Evolutionary conservation across 2,329 filamentous ascomycete genomes (phyloP).

Genomic region (Aspergillus pseudoviridinutans): DNA sequence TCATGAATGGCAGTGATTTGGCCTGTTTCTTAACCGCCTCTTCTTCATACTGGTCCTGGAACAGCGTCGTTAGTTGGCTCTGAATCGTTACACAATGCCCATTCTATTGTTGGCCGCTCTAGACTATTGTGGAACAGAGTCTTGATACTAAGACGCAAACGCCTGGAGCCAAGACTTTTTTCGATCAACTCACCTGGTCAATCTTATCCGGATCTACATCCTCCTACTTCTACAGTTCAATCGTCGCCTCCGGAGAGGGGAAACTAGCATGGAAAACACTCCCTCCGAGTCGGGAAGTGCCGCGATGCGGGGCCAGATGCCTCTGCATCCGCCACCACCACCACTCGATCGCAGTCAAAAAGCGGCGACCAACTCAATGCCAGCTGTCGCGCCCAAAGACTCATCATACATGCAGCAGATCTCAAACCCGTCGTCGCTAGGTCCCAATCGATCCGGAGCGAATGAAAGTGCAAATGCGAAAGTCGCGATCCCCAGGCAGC

Average conservation of each 20-base stretch:
- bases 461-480: conserved; percentile 20
- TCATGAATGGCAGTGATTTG: neutral
- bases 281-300: conserved; percentile 8
- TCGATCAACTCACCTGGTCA: neutral
- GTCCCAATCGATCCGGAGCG: conserved; percentile 8
- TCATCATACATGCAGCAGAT: neutral
- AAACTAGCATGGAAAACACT: conserved; percentile 7
- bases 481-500: conserved; percentile 30
- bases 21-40: neutral
- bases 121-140: neutral
- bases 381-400: neutral
- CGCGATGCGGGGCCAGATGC: conserved; percentile 6
- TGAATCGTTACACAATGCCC: neutral
- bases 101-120: neutral
- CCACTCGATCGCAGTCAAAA: neutral
- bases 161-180: neutral
- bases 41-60: neutral
- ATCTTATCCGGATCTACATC: neutral
- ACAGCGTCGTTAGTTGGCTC: neutral
- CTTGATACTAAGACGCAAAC: neutral
- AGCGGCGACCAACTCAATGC: neutral
- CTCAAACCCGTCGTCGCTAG: neutral
- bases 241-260: neutral
- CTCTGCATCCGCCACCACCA: conserved; percentile 2
- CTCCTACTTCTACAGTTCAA: neutral